Conservation (phyloP, 1,284 basidiomycete genomes). For the Tremellales sp. region DNA sequence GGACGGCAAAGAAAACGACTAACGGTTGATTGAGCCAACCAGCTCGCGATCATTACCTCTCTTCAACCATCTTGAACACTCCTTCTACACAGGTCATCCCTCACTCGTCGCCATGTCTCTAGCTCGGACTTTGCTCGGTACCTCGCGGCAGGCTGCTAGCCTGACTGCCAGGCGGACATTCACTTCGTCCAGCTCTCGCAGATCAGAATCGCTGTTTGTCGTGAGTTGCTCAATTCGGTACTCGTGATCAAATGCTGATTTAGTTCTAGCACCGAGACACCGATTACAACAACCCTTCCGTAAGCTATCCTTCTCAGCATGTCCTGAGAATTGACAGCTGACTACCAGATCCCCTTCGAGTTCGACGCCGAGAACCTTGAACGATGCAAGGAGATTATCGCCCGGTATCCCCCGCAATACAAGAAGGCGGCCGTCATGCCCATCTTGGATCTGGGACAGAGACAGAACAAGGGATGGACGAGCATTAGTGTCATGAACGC, state of each 20-base stretch:
- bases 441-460: slow-evolving; percentile 90
- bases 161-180: slow-evolving; percentile 47
- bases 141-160: slow-evolving; percentile 18
- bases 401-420: slow-evolving; percentile 92
- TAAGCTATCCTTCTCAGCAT: not conserved
- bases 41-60: slow-evolving; percentile 7
- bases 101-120: slow-evolving; percentile 25
- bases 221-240: slow-evolving; percentile 46
- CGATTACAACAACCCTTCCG: slow-evolving; percentile 74
- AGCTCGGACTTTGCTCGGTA: slow-evolving; percentile 32
- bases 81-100: not conserved
- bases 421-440: slow-evolving; percentile 98
- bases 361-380: slow-evolving; percentile 78
- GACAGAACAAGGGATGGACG: slow-evolving; percentile 99
- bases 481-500: slow-evolving; percentile 99
- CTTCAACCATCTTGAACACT: not conserved
- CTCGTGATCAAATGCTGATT: not conserved
- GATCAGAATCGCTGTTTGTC: slow-evolving; percentile 61
- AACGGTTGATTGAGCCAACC: slow-evolving; percentile 5
- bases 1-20: not conserved
- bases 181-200: slow-evolving; percentile 51
- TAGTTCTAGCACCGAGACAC: slow-evolving; percentile 85
- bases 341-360: slow-evolving; percentile 75
- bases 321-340: not conserved
- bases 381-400: slow-evolving; percentile 81